Evolutionary conservation across 2,329 filamentous ascomycete species (phyloP), one percentile per base, ranked within the genome.

Genomic region (Hypomyces rosellus): DNA sequence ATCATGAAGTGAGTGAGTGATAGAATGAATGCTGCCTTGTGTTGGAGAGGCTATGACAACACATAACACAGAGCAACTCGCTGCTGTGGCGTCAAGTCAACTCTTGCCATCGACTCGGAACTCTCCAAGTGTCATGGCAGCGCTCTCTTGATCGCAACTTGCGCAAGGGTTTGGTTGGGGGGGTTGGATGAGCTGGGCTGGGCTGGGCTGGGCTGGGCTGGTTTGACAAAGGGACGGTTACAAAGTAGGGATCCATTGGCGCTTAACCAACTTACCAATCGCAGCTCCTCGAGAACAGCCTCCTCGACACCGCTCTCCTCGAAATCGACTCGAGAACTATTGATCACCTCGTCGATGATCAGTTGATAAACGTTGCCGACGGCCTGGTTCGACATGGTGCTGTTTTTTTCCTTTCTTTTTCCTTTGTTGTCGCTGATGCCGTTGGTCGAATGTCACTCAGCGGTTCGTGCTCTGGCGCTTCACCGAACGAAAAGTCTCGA

Each of bases 281-380:
- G 85, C 76, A 99, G 76, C 68, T 96, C 89, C 59, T 92, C 83
- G 63, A 99, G 74, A 46, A 92, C 92, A 60, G 81, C 76, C 68
- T 92, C 86, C 62, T 95, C 89, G 57, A 97, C 86, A 62, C 93
- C 93, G 61, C 86, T 89, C 73, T 99, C 93, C 69, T 99, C 93
- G 67, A 99, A 97, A 71, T 97, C 93, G 64, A 92, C 88, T 64
- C 88, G 82, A 64, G 92, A 96, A 59, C 88, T 86, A 61, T 92
- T 86, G 70, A 97, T 89, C 66, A 99, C 90, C 73, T 93, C 89
- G 55, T 85, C 77, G 65, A 88, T 88, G 68, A 88, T 84, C 63
- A 78, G 74, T 69, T 84, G 77, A 70, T 96, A 99, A 64, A 97
- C 85, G 59, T 74, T 73, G 63, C 93, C 93, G 74, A 83, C 80